A percentile compares a stretch with the other conserved stretches of the same genome.
These are phyloP conservation scores for Globisporangium paddicum DNA, from an alignment of 352 stramenopile species.

Conservation along the genomic window DNA sequence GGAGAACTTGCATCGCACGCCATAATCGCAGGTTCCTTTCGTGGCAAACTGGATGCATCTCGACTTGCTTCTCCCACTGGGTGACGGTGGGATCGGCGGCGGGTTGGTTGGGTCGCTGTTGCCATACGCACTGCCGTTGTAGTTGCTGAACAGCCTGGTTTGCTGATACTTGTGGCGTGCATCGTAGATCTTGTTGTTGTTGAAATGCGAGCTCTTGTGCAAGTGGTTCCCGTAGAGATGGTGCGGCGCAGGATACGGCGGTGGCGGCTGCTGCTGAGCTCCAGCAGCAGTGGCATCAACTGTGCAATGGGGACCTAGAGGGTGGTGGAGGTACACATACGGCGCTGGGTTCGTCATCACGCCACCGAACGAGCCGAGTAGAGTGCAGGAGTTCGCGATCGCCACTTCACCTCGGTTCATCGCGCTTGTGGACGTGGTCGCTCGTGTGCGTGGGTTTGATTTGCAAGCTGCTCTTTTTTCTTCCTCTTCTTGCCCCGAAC, in stretches of 20 bases:
- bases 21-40: slow-evolving; percentile 41
- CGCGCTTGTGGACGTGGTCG: neutral
- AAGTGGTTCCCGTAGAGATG: slow-evolving; percentile 9
- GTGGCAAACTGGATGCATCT: slow-evolving; percentile 42
- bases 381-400: slow-evolving; percentile 26
- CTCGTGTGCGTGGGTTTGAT: neutral
- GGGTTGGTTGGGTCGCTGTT: slow-evolving; percentile 5
- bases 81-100: neutral
- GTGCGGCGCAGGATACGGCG: slow-evolving; percentile 7
- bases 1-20: slow-evolving; percentile 49
- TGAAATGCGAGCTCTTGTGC: neutral
- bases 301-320: neutral
- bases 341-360: slow-evolving; percentile 6
- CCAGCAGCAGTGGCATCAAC: neutral
- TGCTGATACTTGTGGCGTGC: neutral
- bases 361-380: slow-evolving; percentile 20
- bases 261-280: neutral
- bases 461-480: neutral
- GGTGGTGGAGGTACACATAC: neutral
- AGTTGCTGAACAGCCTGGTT: neutral
- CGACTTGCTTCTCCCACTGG: neutral
- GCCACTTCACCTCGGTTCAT: slow-evolving; percentile 33
- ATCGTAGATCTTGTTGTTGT: neutral
- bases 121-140: neutral
- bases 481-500: neutral